Conservation (phyloP, 495 filamentous ascomycete species). For the Penicillium desertorum region DNA sequence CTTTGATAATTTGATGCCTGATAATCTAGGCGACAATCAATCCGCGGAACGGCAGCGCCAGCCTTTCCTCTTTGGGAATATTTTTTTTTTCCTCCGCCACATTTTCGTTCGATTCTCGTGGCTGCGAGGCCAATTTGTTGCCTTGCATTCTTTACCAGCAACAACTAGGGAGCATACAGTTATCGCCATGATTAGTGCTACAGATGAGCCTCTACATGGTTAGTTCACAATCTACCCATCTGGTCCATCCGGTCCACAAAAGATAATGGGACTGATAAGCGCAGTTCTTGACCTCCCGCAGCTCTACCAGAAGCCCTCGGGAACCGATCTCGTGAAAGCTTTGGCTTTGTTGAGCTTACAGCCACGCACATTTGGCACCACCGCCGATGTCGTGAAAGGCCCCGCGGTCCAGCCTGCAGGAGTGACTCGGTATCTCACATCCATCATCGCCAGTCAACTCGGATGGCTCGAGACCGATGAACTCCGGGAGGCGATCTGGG, state of each 20-base stretch:
- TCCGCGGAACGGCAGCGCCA: conserved; percentile 35
- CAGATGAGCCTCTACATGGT: conserved; percentile 50
- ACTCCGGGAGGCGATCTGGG: conserved; percentile 73
- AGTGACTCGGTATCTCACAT: conserved; percentile 64
- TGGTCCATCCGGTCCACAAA: conserved; percentile 14
- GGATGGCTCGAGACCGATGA: conserved; percentile 73
- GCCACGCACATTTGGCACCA: conserved; percentile 40
- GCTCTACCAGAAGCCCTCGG: conserved; percentile 50
- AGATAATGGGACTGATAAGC: conserved; percentile 45
- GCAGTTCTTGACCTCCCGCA: conserved; percentile 56
- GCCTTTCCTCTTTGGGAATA: conserved; percentile 45
- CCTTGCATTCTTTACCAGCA: neutral
- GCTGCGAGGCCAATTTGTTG: conserved; percentile 3
- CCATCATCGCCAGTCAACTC: conserved; percentile 71
- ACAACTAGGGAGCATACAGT: neutral
- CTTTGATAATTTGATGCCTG: conserved; percentile 6
- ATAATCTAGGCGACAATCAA: conserved; percentile 14
- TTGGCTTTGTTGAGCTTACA: conserved; percentile 46
- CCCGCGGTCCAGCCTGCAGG: conserved; percentile 40
- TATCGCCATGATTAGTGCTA: conserved; percentile 41
- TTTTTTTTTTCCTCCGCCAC: conserved; percentile 37
- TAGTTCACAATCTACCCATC: conserved; percentile 17
- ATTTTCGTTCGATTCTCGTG: conserved; percentile 10
- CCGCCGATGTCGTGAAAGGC: conserved; percentile 32
- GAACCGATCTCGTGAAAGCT: conserved; percentile 44